Evolutionary conservation across 805 yeast species (phyloP), one percentile per base, ranked within the genome.

Genomic region (Wickerhamomyces silvicola): DNA sequence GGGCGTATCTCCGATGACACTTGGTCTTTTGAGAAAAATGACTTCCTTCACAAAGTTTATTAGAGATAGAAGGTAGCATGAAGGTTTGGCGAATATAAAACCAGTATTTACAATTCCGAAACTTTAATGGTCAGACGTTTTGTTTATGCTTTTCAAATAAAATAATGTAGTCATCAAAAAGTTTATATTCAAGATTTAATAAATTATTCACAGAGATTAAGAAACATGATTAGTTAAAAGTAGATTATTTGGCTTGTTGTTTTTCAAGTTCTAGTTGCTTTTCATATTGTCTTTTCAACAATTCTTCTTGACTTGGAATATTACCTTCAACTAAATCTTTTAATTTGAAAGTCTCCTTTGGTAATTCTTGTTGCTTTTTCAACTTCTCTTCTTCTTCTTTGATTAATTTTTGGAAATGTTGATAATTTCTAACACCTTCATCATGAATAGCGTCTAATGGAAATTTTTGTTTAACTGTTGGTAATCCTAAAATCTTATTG

Each of bases 1-100:
- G 98, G 98, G 44, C 84, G 98, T 74, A 80, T 88, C 54, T 81
- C 94, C 48, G 94, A 85, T 52, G 98, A 90, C 68, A 79, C 95
- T 54, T 90, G 94, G 94, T 75, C 76, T 62, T 83, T 81, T 66
- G 43, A 50, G 28, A 66, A 64, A 56, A 57, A 62, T 40, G 70
- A 62, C 38, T 63, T 76, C 36, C 62, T 62, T 29, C 26, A 51
- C 50, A 51, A 48, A 39, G 54, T 51, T 33, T 51, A 51, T 38
- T 51, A 39, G n/a, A n/a, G n/a, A n/a, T n/a, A n/a, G n/a, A n/a
- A n/a, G n/a, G n/a, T n/a, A n/a, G n/a, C n/a, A n/a, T n/a, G n/a
- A n/a, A n/a, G n/a, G n/a, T n/a, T n/a, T n/a, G n/a, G n/a, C n/a
- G n/a, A n/a, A n/a, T n/a, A n/a, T n/a, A n/a, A n/a, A n/a, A n/a